Percentiles rank a stretch among this genome's conserved stretches.
Evolutionary conservation across 2,329 filamentous ascomycete species (phyloP).

Genomic region (Capronia epimyces): DNA sequence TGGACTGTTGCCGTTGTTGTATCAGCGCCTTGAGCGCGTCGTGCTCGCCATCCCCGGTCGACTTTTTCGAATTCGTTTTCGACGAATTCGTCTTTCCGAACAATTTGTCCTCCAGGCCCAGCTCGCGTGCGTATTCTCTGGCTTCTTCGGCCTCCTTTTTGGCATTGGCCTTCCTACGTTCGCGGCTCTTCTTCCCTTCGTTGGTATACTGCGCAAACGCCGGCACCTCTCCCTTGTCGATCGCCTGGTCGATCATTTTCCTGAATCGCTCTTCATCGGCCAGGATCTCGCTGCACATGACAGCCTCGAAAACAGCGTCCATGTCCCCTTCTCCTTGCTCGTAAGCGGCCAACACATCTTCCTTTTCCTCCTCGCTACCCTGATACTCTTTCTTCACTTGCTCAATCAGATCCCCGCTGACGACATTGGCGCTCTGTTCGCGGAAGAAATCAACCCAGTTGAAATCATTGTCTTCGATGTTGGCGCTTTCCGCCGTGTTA

Average conservation of each 20-base stretch:
- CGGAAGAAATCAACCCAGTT: conserved; percentile 88
- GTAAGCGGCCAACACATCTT: conserved; percentile 72
- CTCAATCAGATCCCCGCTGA: conserved; percentile 69
- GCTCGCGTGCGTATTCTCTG: conserved; percentile 65
- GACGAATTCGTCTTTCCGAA: conserved; percentile 52
- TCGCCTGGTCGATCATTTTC: conserved; percentile 72
- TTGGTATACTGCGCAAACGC: conserved; percentile 64
- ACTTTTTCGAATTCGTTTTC: conserved; percentile 43
- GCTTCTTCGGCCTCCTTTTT: conserved; percentile 66
- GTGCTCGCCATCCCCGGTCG: conserved; percentile 33
- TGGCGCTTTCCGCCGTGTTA: conserved; percentile 75
- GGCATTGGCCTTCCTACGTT: conserved; percentile 56
- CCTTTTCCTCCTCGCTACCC: conserved; percentile 74
- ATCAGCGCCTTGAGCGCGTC: conserved; percentile 56
- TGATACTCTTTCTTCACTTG: conserved; percentile 75
- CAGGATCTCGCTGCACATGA: conserved; percentile 80
- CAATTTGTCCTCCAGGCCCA: conserved; percentile 67
- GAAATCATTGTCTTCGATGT: conserved; percentile 69
- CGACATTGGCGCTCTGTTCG: conserved; percentile 70
- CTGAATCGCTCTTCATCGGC: conserved; percentile 84
- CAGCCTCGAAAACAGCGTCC: conserved; percentile 67
- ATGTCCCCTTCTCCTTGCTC: conserved; percentile 67
- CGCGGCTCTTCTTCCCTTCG: conserved; percentile 62
- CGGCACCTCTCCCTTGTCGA: conserved; percentile 62
- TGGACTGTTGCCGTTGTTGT: conserved; percentile 44